Base-by-base conservation (phyloP, 2,329 filamentous ascomycete genomes). In the Fusarium verticillioides region DNA sequence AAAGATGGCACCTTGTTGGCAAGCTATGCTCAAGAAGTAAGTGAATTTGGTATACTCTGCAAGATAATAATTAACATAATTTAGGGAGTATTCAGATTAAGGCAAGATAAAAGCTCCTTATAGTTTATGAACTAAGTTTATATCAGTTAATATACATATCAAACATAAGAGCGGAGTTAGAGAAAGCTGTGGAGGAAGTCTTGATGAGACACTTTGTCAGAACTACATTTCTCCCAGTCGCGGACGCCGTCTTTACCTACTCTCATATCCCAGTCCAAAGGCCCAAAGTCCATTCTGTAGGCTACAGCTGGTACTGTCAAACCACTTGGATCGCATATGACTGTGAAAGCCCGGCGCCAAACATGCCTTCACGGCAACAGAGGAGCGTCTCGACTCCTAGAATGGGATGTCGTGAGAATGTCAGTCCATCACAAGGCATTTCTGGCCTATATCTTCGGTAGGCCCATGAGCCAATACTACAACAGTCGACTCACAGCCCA, bases 241-340 rank as follows among this genome's bases (percentile, higher is more conserved):
- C 11, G 43, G 8, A 7, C 7, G 5, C 43, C 23, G 12, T 4
- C 11, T 46, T 15, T 46, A 18, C 11, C 11, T 46, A 15, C 11
- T 46, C 5, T 46, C 5, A 18, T 21, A 18, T 21, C 18, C 12
- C 11, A 44, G 23, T 13, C 8, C 3, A 4, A 44, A 9, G 7
- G 26, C 2, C 7, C 23, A 4, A 46, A 46, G 7, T 8, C 11
- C 4, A 44, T 19, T 46, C 23, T 46, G 1, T 46, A 19, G 5
- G 11, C 4, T 7, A 19, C 23, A 9, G 8, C 43, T 0, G 23
- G 18, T 0, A 28, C 11, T 4, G 2, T 1, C 5, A 13, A 9
- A 18, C 23, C 8, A 0, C 11, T 28, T 9, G 5, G 2, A 46
- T 4, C 18, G 8, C 11, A 15, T 19, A 5, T 21, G 2, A 5